Evolutionary conservation across 1,284 basidiomycete genomes (phyloP), one percentile per base, ranked within the genome.

Genomic region (Trichosporon coremiiforme): DNA sequence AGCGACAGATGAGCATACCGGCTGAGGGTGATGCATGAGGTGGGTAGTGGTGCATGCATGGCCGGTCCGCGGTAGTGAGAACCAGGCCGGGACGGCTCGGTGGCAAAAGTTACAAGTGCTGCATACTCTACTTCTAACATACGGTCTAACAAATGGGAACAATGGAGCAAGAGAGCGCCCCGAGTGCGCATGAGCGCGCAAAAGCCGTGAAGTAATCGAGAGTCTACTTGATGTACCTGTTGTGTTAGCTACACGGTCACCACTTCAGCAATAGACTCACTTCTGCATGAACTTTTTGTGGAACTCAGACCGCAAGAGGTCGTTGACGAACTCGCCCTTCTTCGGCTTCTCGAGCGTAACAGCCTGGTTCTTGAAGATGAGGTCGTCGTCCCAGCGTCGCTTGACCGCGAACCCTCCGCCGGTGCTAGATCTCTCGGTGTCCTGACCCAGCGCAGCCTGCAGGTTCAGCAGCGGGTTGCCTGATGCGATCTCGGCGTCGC

Each of bases 311-410:
- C 95, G 87, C 71, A 97, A 82, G 66, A 97, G 85, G 82, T 97
- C 95, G 79, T 97, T 97, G 72, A 97, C 93, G 78, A 98, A 97
- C 73, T 91, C 90, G 12, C 90, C 90, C 75, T 87, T 90, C 71
- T 87, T 86, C 4, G 87, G 85, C 80, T 90, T 92, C 73, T 86
- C 86, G 47, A 78, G 41, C 64, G 87, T 88, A 82, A 90, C 89
- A 0, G 95, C 92, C 83, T 98, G 95, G 81, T 97, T 97, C 85
- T 97, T 97, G 88, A 98, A 98, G 78, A 98, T 95, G 69, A 96
- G 85, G 83, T 98, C 93, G 79, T 97, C 94, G 80, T 98, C 95
- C 95, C 95, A 98, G 67, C 95, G 87, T 75, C 90, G 87, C 85
- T 96, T 96, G 72, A 98, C 94, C 12, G 92, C 88, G 78, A 98